Percentiles rank a stretch among this genome's conserved stretches.
These are phyloP conservation scores for Sonneratia alba DNA, from an alignment of 345 rosid genomes.

Conservation along the genomic window DNA sequence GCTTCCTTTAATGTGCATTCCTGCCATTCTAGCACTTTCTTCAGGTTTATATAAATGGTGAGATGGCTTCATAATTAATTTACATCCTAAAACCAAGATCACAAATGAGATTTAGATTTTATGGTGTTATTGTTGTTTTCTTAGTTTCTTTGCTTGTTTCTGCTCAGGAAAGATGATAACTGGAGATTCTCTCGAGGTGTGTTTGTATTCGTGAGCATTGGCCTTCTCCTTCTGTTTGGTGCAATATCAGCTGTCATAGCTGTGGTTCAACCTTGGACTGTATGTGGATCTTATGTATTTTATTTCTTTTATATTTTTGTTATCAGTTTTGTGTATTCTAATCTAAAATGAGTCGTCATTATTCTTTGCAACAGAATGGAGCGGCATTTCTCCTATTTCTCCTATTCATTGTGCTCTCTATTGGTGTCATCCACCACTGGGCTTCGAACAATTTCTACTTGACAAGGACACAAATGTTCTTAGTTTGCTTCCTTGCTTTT, in stretches of 20 bases:
- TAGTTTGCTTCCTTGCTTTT: conserved; percentile 86
- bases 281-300: conserved; percentile 28
- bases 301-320: neutral
- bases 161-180: conserved; percentile 85
- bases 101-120: neutral
- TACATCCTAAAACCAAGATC: neutral
- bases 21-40: conserved; percentile 78
- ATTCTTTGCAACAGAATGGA: conserved; percentile 59
- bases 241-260: conserved; percentile 83
- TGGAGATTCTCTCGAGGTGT: conserved; percentile 95
- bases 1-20: conserved; percentile 92
- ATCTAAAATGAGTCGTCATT: conserved; percentile 12
- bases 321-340: neutral
- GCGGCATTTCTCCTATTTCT: conserved; percentile 84
- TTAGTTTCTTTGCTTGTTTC: conserved; percentile 15
- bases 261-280: conserved; percentile 83
- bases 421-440: conserved; percentile 93
- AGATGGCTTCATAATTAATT: conserved; percentile 15
- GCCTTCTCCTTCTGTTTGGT: conserved; percentile 89
- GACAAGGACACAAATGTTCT: conserved; percentile 77
- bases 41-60: conserved; percentile 95
- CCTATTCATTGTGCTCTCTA: conserved; percentile 80
- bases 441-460: conserved; percentile 98
- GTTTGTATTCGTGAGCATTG: conserved; percentile 66
- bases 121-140: neutral